A percentile compares a stretch with the other conserved stretches of the same genome.
Evolutionary conservation across 2,329 filamentous ascomycete species (phyloP).

Genomic region (Aureobasidium zeae): DNA sequence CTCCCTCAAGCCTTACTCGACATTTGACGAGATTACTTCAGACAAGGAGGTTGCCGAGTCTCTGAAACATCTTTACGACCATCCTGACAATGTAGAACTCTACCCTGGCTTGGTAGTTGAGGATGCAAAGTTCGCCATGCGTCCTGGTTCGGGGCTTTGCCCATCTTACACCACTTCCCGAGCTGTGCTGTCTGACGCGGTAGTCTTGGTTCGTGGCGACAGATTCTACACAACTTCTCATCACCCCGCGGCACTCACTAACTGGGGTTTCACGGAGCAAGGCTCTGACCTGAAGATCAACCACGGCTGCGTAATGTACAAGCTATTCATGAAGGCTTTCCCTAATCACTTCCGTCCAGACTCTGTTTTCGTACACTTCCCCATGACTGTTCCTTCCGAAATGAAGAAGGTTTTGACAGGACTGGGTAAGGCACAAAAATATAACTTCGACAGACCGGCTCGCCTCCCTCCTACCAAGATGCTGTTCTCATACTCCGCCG

Average conservation of each 20-base stretch:
- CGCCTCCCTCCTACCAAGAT: conserved; percentile 29
- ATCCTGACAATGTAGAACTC: conserved; percentile 58
- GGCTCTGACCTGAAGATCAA: conserved; percentile 37
- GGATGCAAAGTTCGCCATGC: conserved; percentile 43
- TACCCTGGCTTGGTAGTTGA: conserved; percentile 61
- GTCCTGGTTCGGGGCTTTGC: conserved; percentile 45
- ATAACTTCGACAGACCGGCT: conserved; percentile 30
- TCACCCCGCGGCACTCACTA: conserved; percentile 30
- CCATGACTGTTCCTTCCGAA: conserved; percentile 39
- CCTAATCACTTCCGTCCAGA: conserved; percentile 41
- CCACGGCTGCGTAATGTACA: conserved; percentile 43
- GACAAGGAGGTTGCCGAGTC: conserved; percentile 47
- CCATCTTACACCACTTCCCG: conserved; percentile 46
- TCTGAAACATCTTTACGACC: conserved; percentile 51
- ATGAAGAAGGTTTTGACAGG: conserved; percentile 36
- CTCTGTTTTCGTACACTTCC: conserved; percentile 43
- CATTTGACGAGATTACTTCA: conserved; percentile 50
- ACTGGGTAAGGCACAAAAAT: conserved; percentile 34
- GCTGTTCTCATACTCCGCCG: conserved; percentile 39
- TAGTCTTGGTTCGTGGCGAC: conserved; percentile 50
- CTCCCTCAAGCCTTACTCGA: conserved; percentile 46
- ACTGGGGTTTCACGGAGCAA: conserved; percentile 41
- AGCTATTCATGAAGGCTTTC: conserved; percentile 42
- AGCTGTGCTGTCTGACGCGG: conserved; percentile 51
- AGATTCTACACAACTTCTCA: conserved; percentile 46